Evolutionary conservation across 148 eudicot genomes (phyloP).

Genomic region (Salicornia ramosissima): DNA sequence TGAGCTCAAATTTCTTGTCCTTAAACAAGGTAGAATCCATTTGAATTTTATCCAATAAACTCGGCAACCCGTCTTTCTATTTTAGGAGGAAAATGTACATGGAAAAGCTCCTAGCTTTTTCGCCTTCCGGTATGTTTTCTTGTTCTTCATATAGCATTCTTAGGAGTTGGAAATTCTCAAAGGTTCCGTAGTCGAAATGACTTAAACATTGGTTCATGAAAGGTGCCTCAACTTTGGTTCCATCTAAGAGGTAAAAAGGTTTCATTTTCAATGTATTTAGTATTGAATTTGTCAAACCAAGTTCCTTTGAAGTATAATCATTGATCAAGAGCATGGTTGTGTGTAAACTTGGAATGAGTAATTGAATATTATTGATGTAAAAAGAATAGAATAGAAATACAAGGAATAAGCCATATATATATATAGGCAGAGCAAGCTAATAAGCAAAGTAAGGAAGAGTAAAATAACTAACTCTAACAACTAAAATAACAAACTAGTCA

Average conservation of each 20-base stretch:
- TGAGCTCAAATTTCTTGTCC: neutral
- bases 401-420: too few relatives aligned
- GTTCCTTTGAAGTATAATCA: slow-evolving; percentile 28
- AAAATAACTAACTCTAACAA: too few relatives aligned
- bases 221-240: too few relatives aligned
- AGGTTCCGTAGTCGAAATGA: neutral
- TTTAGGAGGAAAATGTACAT: slow-evolving; percentile 31
- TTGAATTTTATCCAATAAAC: neutral
- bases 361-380: too few relatives aligned
- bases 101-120: neutral
- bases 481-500: too few relatives aligned
- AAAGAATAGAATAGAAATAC: too few relatives aligned
- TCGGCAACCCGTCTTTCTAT: slow-evolving; percentile 17
- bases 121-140: neutral
- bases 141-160: slow-evolving; percentile 13
- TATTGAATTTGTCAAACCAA: slow-evolving; percentile 9
- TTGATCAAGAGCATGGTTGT: slow-evolving; percentile 13
- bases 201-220: too few relatives aligned
- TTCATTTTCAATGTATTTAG: neutral
- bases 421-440: too few relatives aligned
- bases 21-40: neutral
- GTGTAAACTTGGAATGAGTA: too few relatives aligned
- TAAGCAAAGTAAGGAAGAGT: too few relatives aligned
- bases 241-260: slow-evolving; percentile 18
- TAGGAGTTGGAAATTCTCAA: slow-evolving; percentile 15